Evolutionary conservation across 139 green algal species (phyloP).

Genomic region (Closterium sp.): DNA sequence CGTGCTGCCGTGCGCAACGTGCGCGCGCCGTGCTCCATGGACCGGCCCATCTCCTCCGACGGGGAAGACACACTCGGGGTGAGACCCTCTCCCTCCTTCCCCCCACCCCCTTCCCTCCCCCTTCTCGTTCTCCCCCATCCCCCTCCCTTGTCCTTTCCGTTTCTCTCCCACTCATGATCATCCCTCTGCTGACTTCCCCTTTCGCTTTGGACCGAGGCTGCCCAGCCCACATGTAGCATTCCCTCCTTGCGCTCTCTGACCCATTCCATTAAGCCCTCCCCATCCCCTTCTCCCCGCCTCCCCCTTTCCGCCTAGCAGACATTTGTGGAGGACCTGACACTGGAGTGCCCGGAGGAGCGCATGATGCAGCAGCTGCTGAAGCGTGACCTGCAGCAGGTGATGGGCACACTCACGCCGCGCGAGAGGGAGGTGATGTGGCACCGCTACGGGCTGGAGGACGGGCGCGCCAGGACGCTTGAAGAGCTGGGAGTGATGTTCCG

Average conservation of each 20-base stretch:
- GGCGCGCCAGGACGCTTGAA: constrained; percentile 73
- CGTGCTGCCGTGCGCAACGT: constrained; percentile 41
- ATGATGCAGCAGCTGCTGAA: constrained; percentile 37
- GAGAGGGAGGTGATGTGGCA: constrained; percentile 83
- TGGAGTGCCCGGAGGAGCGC: constrained; percentile 40
- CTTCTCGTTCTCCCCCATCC: too few species aligned
- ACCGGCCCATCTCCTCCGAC: constrained; percentile 40
- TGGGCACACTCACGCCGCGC: constrained; percentile 70
- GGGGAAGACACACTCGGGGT: constrained; percentile 52
- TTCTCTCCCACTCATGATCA: too few species aligned
- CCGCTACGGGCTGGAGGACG: constrained; percentile 85
- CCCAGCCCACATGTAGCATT: neutral
- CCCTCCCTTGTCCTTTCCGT: too few species aligned
- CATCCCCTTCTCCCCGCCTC: neutral
- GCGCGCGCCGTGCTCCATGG: constrained; percentile 51
- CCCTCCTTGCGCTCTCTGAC: neutral
- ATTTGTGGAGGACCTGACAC: constrained; percentile 24
- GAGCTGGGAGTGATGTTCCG: constrained; percentile 70
- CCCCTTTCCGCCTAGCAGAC: neutral
- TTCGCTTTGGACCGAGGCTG: neutral
- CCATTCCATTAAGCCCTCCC: neutral
- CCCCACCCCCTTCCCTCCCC: too few species aligned
- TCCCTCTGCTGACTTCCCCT: too few species aligned
- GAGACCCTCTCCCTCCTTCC: constrained; percentile 16
- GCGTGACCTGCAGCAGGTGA: constrained; percentile 43